Percentiles rank a stretch among this genome's conserved stretches.
Evolutionary conservation across 2,329 filamentous ascomycete genomes (phyloP).

Genomic region (Colletotrichum destructivum): DNA sequence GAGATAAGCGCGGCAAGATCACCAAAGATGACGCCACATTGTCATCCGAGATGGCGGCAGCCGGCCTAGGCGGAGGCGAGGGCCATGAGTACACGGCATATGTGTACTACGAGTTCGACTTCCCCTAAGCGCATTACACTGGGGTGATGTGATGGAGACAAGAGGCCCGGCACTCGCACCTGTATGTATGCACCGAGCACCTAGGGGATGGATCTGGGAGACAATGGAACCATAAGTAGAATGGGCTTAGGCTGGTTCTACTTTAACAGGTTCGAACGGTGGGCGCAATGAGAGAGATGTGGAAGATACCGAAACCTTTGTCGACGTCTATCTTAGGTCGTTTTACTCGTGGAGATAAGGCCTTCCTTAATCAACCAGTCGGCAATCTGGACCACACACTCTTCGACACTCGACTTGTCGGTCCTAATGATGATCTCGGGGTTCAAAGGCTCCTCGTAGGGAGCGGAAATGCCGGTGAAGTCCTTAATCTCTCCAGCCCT

Average conservation of each 20-base stretch:
- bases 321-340: constrained; percentile 41
- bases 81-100: constrained; percentile 93
- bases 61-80: constrained; percentile 77
- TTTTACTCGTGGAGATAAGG: constrained; percentile 60
- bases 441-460: constrained; percentile 90
- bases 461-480: constrained; percentile 95
- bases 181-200: constrained; percentile 17
- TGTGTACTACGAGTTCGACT: constrained; percentile 96
- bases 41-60: constrained; percentile 87
- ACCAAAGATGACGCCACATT: constrained; percentile 89
- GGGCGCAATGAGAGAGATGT: constrained; percentile 5
- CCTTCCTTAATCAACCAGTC: constrained; percentile 82
- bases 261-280: constrained; percentile 18
- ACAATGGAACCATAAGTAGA: constrained; percentile 9
- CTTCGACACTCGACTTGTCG: constrained; percentile 86
- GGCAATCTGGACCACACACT: constrained; percentile 89
- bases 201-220: background rate
- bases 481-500: constrained; percentile 94
- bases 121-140: constrained; percentile 59
- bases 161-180: background rate
- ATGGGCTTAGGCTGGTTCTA: constrained; percentile 10
- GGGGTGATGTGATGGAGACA: background rate
- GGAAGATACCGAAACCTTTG: background rate
- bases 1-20: constrained; percentile 93
- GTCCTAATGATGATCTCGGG: constrained; percentile 92